These are phyloP conservation scores for Aspergillus conjunctus DNA, from an alignment of 495 filamentous ascomycete genomes.

Conservation along the genomic window DNA sequence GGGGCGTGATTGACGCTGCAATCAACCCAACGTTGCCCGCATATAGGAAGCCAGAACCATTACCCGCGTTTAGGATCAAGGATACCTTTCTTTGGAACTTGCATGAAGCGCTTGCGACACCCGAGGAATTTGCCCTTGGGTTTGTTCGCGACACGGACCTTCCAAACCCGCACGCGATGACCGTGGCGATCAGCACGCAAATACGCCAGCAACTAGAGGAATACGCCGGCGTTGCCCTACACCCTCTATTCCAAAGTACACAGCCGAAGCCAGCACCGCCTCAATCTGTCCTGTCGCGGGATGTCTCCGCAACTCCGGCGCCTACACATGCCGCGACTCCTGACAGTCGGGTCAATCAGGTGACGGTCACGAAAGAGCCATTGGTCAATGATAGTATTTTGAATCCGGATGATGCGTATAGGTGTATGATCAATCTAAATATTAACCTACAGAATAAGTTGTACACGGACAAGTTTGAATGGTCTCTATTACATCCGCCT, in stretches of 20 bases:
- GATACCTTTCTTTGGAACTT: conserved; percentile 98
- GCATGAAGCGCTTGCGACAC: conserved; percentile 90
- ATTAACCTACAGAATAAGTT: conserved; percentile 91
- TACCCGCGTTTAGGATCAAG: conserved; percentile 82
- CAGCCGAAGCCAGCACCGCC: conserved; percentile 46
- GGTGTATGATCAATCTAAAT: conserved; percentile 86
- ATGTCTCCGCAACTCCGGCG: conserved; percentile 56
- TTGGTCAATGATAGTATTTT: conserved; percentile 56
- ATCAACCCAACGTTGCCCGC: conserved; percentile 68
- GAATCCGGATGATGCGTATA: conserved; percentile 89
- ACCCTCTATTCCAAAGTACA: conserved; percentile 78
- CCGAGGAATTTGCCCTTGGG: conserved; percentile 88
- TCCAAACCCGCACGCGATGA: conserved; percentile 66
- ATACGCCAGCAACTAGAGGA: conserved; percentile 95
- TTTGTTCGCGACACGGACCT: conserved; percentile 95
- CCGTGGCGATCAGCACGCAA: conserved; percentile 82
- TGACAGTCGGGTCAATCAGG: conserved; percentile 38
- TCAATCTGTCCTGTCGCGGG: conserved; percentile 42
- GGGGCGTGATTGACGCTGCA: conserved; percentile 59
- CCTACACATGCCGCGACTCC: conserved; percentile 54
- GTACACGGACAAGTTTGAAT: conserved; percentile 97
- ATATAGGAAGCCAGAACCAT: conserved; percentile 75
- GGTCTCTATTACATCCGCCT: conserved; percentile 90
- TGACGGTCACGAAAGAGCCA: conserved; percentile 46
- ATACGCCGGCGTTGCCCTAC: conserved; percentile 90